Percentiles rank a stretch among this genome's conserved stretches.
Evolutionary conservation across 73 alveolate genomes (phyloP).

Genomic region (Stentor roeselii): DNA sequence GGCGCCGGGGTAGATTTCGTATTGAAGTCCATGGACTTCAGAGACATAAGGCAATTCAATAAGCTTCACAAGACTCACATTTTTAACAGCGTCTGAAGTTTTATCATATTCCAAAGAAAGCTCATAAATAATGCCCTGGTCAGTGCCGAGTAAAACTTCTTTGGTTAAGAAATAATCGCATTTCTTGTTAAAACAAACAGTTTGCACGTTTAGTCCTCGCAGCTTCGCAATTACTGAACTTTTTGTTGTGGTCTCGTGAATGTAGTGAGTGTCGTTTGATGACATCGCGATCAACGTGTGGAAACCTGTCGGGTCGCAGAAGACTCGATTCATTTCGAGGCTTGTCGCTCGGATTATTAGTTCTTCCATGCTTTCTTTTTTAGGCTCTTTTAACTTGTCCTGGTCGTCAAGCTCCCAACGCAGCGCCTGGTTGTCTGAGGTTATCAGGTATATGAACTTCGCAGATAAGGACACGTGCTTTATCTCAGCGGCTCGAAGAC

Average conservation of each 20-base stretch:
- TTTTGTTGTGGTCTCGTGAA: neutral
- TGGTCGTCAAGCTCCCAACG: conserved; percentile 17
- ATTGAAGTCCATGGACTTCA: neutral
- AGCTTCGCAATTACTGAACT: neutral
- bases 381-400: neutral
- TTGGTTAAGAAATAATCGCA: neutral
- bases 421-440: conserved; percentile 19
- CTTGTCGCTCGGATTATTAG: conserved; percentile 3
- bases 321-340: neutral
- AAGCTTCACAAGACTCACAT: neutral
- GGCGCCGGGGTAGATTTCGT: conserved; percentile 20
- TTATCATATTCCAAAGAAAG: conserved; percentile 14
- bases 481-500: conserved; percentile 21
- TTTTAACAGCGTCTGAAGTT: neutral
- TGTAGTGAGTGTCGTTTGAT: conserved; percentile 1
- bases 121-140: conserved; percentile 22
- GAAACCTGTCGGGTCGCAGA: conserved; percentile 27
- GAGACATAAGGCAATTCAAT: neutral
- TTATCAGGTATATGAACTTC: conserved; percentile 14
- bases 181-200: neutral
- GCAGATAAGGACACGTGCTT: conserved; percentile 11
- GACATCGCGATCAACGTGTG: neutral
- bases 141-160: conserved; percentile 22
- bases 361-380: neutral
- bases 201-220: neutral